Conservation (phyloP, 2,329 filamentous ascomycete species). For the Penicillium sp. region DNA sequence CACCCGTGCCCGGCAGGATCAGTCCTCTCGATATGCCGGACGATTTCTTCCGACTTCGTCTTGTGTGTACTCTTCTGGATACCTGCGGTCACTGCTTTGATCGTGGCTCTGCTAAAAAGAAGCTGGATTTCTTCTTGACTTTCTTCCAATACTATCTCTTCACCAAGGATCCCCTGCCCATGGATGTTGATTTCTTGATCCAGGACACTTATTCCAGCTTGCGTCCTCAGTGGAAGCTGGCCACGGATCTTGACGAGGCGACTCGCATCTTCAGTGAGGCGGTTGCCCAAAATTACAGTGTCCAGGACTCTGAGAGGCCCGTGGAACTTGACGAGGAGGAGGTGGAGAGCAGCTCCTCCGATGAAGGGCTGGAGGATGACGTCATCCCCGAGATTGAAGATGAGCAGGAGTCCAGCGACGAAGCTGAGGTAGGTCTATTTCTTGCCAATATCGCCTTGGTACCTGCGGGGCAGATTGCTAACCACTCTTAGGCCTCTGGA, state of each 20-base stretch:
- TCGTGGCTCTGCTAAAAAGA: conserved; percentile 87
- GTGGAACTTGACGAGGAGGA: conserved; percentile 70
- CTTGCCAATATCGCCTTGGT: not conserved
- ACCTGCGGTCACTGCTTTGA: conserved; percentile 96
- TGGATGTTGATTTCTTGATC: conserved; percentile 96
- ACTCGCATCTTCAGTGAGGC: conserved; percentile 76
- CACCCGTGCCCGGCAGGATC: conserved; percentile 68
- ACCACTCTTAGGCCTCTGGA: conserved; percentile 34
- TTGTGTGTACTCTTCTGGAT: conserved; percentile 83
- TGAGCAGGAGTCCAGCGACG: conserved; percentile 47
- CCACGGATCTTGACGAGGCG: conserved; percentile 74
- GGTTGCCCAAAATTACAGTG: conserved; percentile 84
- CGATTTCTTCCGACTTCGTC: conserved; percentile 90
- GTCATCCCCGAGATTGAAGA: conserved; percentile 51
- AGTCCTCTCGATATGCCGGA: conserved; percentile 81
- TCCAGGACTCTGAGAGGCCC: conserved; percentile 62
- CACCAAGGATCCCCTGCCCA: conserved; percentile 80
- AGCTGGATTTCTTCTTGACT: conserved; percentile 92
- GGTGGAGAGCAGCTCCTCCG: conserved; percentile 64
- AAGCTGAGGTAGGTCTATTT: conserved; percentile 35
- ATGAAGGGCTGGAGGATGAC: conserved; percentile 67
- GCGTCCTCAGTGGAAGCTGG: conserved; percentile 87
- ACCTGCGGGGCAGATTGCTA: not conserved
- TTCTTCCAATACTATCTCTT: conserved; percentile 94
- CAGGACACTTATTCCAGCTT: conserved; percentile 84